phyloP scores from a whole-genome alignment of 2,329 filamentous ascomycete genomes.

The Bertia moriformis region DNA sequence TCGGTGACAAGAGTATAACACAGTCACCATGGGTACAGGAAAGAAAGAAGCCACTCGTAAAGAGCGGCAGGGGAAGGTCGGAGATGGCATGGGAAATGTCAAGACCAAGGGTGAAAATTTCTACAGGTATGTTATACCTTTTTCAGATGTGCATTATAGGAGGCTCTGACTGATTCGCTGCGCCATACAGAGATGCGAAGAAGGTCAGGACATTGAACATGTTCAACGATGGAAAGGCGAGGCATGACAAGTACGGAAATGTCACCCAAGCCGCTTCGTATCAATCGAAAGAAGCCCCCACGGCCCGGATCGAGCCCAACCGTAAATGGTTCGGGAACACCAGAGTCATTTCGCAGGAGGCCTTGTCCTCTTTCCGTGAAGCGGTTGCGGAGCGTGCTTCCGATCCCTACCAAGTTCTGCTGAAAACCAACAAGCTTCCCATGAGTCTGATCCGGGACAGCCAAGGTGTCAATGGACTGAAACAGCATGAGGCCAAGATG shows the following conservation, averaged over 20 bases:
- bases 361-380: slow-evolving; percentile 71
- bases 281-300: slow-evolving; percentile 69
- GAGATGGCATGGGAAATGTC: slow-evolving; percentile 82
- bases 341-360: slow-evolving; percentile 75
- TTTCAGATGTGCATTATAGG: background rate
- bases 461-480: slow-evolving; percentile 65
- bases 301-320: slow-evolving; percentile 84
- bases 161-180: slow-evolving; percentile 3
- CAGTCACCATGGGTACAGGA: slow-evolving; percentile 58
- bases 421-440: slow-evolving; percentile 93
- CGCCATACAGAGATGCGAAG: slow-evolving; percentile 46
- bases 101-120: slow-evolving; percentile 96
- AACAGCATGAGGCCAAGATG: slow-evolving; percentile 89
- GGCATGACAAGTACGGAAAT: slow-evolving; percentile 69
- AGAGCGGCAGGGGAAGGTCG: slow-evolving; percentile 69
- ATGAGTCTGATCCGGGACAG: slow-evolving; percentile 84
- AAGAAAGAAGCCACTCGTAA: slow-evolving; percentile 84
- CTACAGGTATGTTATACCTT: slow-evolving; percentile 50
- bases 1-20: slow-evolving; percentile 10
- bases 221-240: slow-evolving; percentile 73
- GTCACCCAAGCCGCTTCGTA: slow-evolving; percentile 73
- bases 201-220: slow-evolving; percentile 80
- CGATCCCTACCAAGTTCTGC: slow-evolving; percentile 84
- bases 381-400: slow-evolving; percentile 81
- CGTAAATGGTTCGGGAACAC: slow-evolving; percentile 98